Base-by-base conservation (phyloP, 1,284 basidiomycete genomes). In the Rhizoctonia solani region DNA sequence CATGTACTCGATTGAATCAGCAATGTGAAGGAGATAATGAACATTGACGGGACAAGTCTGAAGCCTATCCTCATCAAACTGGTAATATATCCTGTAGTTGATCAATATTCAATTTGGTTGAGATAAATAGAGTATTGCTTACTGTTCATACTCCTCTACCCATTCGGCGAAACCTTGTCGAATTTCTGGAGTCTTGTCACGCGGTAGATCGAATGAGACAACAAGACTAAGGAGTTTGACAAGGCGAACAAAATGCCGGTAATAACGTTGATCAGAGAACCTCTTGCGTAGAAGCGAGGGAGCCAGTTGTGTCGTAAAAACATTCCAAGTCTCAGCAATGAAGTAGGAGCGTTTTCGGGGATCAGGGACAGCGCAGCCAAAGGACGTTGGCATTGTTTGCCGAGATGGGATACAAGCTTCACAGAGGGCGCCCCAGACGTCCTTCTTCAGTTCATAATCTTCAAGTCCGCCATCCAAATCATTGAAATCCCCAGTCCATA, bases 11-110 rank as follows among this genome's bases (percentile, higher is more conserved):
- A 81, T 77, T 49, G 74, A 72, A 39, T 76, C 72, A 1, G 74
- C 71, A 55, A 80, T 66, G 54, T 81, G 79, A 0, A 81, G 73
- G 0, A 79, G 68, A 0, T 73, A 76, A 72, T 80, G 79, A n/a
- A 79, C 72, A 0, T 76, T 77, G 3, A 79, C 54, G 1, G 76
- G 72, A 56, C 78, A 79, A 0, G 42, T 39, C 16, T 42, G 55
- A 8, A 69, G 46, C 19, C 54, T 53, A 3, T 37, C 32, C 5
- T 53, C 25, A 13, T 50, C 23, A 29, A 54, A 29, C n/a, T 52
- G 39, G 23, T 67, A 67, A 44, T 63, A 69, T 39, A 69, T 11
- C n/a, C 68, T 69, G 37, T n/a, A n/a, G n/a, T n/a, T n/a, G n/a
- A n/a, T n/a, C n/a, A n/a, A n/a, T n/a, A n/a, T n/a, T n/a, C n/a